These are phyloP conservation scores for Mucor irregularis DNA, from an alignment of 371 early-diverging fungal species.

Conservation along the genomic window DNA sequence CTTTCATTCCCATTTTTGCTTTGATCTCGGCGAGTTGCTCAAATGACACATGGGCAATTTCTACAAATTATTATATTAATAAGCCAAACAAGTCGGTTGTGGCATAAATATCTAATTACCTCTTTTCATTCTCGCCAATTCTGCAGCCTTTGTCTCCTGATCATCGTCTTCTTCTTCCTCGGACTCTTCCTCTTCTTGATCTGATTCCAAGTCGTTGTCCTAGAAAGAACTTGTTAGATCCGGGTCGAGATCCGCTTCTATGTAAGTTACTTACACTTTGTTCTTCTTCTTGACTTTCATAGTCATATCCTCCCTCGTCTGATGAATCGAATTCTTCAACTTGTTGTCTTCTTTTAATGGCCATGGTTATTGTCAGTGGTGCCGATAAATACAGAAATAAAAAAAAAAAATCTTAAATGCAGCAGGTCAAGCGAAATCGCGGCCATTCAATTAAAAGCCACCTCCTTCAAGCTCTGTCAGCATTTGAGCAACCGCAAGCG, in stretches of 20 bases:
- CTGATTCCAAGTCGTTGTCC: slow-evolving; percentile 15
- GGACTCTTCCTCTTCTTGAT: neutral
- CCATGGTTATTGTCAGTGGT: slow-evolving; percentile 4
- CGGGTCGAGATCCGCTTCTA: neutral
- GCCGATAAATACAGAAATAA: neutral
- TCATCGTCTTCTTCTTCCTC: slow-evolving; percentile 29
- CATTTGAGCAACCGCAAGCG: too few species aligned
- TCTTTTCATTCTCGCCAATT: slow-evolving; percentile 44
- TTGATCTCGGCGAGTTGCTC: slow-evolving; percentile 77
- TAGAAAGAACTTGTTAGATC: neutral
- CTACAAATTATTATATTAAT: slow-evolving; percentile 20
- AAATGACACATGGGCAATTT: slow-evolving; percentile 81
- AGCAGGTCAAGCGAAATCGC: neutral
- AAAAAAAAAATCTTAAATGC: neutral
- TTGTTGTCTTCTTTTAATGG: slow-evolving; percentile 8
- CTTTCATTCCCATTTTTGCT: slow-evolving; percentile 53
- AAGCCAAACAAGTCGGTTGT: too few species aligned
- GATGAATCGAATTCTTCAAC: slow-evolving; percentile 15
- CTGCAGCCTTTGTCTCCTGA: slow-evolving; percentile 15
- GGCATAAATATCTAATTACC: slow-evolving; percentile 20
- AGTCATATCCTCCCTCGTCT: slow-evolving; percentile 15
- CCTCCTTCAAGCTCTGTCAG: too few species aligned
- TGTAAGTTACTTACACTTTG: slow-evolving; percentile 3
- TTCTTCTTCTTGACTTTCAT: slow-evolving; percentile 9
- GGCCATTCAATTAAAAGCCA: too few species aligned